These are phyloP conservation scores for Silene coronaria DNA, from an alignment of 179 eudicot genomes.

Conservation along the genomic window DNA sequence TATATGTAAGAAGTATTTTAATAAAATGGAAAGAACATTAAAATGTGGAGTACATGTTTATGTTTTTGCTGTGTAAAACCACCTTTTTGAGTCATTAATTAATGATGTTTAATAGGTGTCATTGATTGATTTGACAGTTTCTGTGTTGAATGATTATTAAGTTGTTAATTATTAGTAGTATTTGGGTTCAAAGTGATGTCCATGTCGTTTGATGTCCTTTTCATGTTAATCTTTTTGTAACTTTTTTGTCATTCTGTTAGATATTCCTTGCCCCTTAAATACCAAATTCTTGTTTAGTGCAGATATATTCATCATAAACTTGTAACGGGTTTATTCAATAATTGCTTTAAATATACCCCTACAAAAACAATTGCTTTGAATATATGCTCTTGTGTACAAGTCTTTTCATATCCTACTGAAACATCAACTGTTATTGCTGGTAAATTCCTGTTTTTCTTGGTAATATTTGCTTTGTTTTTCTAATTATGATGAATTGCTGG, in stretches of 20 bases:
- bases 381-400: background rate
- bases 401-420: background rate
- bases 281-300: too few species aligned
- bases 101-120: background rate
- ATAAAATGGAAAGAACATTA: too few species aligned
- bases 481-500: background rate
- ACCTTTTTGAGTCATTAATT: background rate
- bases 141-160: background rate
- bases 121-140: background rate
- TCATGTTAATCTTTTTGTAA: background rate
- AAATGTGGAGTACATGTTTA: background rate
- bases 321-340: too few species aligned
- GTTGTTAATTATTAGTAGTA: background rate
- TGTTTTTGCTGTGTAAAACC: background rate
- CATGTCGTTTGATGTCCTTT: slow-evolving; percentile 9
- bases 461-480: background rate
- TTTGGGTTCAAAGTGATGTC: background rate
- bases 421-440: background rate
- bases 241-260: slow-evolving; percentile 1
- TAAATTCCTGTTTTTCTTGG: background rate
- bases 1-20: too few species aligned
- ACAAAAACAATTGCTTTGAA: too few species aligned
- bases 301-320: too few species aligned
- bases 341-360: too few species aligned
- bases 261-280: background rate